Base-by-base conservation (phyloP, 2,329 filamentous ascomycete genomes). In the Aspergillus piperis region DNA sequence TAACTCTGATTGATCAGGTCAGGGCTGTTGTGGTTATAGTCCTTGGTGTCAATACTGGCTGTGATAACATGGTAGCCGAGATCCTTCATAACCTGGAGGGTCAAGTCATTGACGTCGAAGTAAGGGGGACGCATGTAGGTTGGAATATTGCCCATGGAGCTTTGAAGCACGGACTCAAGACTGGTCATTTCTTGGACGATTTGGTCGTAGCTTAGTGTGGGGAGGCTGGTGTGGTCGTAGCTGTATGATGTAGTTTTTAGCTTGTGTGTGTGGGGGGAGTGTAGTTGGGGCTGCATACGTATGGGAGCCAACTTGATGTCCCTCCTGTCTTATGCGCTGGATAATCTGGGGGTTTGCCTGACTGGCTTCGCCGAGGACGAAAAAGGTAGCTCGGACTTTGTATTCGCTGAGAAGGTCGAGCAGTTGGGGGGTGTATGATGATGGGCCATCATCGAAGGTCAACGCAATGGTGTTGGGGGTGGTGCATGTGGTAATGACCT, bases 401-500 rank as follows among this genome's bases (percentile, higher is more conserved):
- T 87, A 85, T 21, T 75, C 76, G 47, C 76, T 76, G 51, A 89
- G 78, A 47, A 84, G 78, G 66, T 88, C 83, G 2, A 89, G 77
- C 8, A 89, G 78, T 51, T 84, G 78, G 23, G 74, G 68, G 1
- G 86, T 88, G 71, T 85, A 87, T 27, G 79, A 73, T 65, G 81
- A 84, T 10, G 86, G 87, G 0, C 87, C 87, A 66, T 89, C 87
- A 64, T 89, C 87, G 65, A 84, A 89, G 6, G 86, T 89, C 21
- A 89, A 70, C 8, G 87, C 86, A 62, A 89, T 81, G n/a, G 83
- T 83, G 48, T 84, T 83, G 2, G 81, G 76, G 2, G 76, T 73
- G 7, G 60, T 65, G 63, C 78, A 79, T 38, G 65, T 64, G 23
- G 68, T 69, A 58, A 77, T 71, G 44, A 85, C 70, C 1, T 78